phyloP scores from a whole-genome alignment of 2,329 filamentous ascomycete species.

The Alternaria gaisen region DNA sequence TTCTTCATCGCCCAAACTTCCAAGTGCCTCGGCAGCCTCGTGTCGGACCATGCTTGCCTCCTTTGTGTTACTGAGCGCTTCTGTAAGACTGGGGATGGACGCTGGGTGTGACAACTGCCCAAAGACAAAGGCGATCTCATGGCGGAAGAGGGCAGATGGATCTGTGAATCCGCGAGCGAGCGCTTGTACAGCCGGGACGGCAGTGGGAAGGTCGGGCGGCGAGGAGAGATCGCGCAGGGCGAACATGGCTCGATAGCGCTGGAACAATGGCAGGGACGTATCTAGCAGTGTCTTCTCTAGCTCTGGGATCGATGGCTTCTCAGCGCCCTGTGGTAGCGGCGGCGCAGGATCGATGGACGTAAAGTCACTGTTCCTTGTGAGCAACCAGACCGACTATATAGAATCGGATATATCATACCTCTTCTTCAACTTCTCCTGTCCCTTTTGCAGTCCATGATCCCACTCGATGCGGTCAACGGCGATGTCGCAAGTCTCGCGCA shows the following conservation, averaged over 20 bases:
- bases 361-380: conserved; percentile 75
- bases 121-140: conserved; percentile 98
- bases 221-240: conserved; percentile 93
- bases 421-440: conserved; percentile 76
- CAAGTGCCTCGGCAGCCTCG: conserved; percentile 94
- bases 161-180: conserved; percentile 87
- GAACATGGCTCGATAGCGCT: conserved; percentile 98
- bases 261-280: conserved; percentile 80
- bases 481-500: conserved; percentile 97
- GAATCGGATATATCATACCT: conserved; percentile 65
- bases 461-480: conserved; percentile 93
- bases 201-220: conserved; percentile 88
- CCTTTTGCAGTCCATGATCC: conserved; percentile 72
- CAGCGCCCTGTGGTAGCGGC: conserved; percentile 75
- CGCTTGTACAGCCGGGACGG: conserved; percentile 84
- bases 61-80: conserved; percentile 76
- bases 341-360: conserved; percentile 95
- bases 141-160: conserved; percentile 89
- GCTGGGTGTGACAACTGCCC: conserved; percentile 95
- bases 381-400: neutral
- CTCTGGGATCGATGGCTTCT: conserved; percentile 71
- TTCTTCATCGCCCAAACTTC: conserved; percentile 90
- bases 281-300: conserved; percentile 83
- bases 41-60: conserved; percentile 98
- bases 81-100: conserved; percentile 89